Base-by-base conservation (phyloP, 257 asterid genomes). In the Salvia splendens region DNA sequence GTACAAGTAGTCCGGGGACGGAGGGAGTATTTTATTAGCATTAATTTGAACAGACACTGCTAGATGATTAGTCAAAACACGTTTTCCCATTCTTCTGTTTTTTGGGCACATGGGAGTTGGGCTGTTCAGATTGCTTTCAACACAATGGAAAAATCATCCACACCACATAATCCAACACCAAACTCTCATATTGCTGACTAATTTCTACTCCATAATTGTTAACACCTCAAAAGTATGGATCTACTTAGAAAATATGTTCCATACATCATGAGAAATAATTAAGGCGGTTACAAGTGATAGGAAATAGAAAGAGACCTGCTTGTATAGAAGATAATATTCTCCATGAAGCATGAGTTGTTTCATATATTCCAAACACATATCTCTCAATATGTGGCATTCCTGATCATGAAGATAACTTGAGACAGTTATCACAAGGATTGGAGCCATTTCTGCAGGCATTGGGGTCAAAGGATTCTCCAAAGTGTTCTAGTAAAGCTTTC, bases 401-500 rank as follows among this genome's bases (percentile, higher is more conserved):
- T 5, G 62, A 49, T 80, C 84, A 80, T 41, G 51, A 75, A 65
- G 83, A 67, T 74, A 73, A 46, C 81, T 84, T 88, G 71, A 84
- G 95, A 85, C 99, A 94, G 77, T 86, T 94, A 74, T 94, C 99
- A 72, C 99, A 94, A 45, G 97, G 96, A 78, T 73, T 91, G 36
- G 93, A 77, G 51, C 96, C 93, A 72, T 64, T 67, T 81, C 70
- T 91, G 82, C 99, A 94, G 71, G 72, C 75, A 65, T 30, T 78
- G 24, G 81, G 75, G 63, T 91, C 85, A 53, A 84, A 78, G 64
- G 82, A 65, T 77, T 94, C 99, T 73, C 95, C 99, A 58, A 94
- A 91, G 84, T 94, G 96, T 54, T 73, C 88, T 3, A 87, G 89
- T 68, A 94, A 71, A 48, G 89, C 84, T 81, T 83, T 84, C 61